Evolutionary conservation across 371 early-diverging fungal genomes (phyloP).

Genomic region (Phascolomyces articulosus): DNA sequence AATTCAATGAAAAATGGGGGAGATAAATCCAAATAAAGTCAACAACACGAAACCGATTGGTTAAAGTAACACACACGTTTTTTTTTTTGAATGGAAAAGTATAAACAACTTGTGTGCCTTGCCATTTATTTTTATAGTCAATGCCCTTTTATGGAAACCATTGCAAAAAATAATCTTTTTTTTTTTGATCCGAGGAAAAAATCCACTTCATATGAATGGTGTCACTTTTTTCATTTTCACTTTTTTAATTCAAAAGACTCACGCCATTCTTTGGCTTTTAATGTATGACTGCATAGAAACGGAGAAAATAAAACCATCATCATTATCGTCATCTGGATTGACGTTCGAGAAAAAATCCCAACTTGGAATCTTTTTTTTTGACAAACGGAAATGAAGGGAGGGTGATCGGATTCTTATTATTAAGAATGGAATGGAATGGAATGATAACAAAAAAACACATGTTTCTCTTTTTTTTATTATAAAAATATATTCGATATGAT

Average conservation of each 20-base stretch:
- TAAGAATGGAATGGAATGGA: too few relatives aligned
- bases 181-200: not conserved
- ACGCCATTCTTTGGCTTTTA: not conserved
- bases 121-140: not conserved
- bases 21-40: too few relatives aligned
- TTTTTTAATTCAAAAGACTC: not conserved
- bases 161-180: slow-evolving; percentile 7
- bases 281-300: slow-evolving; percentile 1
- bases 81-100: not conserved
- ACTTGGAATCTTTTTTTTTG: too few relatives aligned
- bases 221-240: not conserved
- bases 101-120: too few relatives aligned
- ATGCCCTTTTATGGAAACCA: not conserved
- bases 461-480: not conserved
- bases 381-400: too few relatives aligned
- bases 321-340: too few relatives aligned
- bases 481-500: too few relatives aligned
- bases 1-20: too few relatives aligned
- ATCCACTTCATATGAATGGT: not conserved
- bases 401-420: too few relatives aligned
- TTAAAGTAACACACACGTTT: not conserved
- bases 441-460: not conserved
- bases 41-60: not conserved
- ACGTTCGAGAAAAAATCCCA: too few relatives aligned
- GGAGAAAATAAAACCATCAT: not conserved